Percentiles rank a stretch among this genome's conserved stretches.
Conservation (phyloP, 202 grass and related monocot genomes). For the Musa balbisiana region DNA sequence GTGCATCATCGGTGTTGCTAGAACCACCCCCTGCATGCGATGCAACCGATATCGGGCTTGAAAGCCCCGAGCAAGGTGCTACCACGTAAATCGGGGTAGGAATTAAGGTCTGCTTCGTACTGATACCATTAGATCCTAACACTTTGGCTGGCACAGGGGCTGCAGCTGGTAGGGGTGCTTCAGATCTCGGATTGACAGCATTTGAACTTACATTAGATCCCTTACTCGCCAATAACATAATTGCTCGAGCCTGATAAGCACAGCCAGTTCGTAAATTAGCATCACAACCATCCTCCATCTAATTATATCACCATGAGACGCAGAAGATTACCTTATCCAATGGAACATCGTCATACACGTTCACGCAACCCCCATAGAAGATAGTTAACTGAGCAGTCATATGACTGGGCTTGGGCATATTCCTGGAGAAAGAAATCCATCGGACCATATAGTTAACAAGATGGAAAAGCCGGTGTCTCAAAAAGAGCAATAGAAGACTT, state of each 20-base stretch:
- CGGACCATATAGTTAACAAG: constrained; percentile 14
- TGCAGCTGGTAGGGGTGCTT: constrained; percentile 18
- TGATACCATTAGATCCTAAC: constrained; percentile 27
- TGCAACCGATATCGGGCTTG: constrained; percentile 34
- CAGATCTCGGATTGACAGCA: constrained; percentile 24
- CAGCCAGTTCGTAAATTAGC: neutral
- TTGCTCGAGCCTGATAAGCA: constrained; percentile 58
- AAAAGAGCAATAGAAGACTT: neutral
- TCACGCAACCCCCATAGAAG: constrained; percentile 73
- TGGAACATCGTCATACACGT: constrained; percentile 66
- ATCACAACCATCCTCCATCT: neutral
- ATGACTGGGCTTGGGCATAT: constrained; percentile 25
- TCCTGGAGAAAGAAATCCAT: constrained; percentile 36
- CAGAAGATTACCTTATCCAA: constrained; percentile 46
- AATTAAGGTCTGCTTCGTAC: constrained; percentile 33
- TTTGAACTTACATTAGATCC: constrained; percentile 35
- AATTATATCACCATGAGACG: neutral
- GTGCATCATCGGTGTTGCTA: constrained; percentile 33
- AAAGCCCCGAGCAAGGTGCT: constrained; percentile 27
- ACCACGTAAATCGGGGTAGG: constrained; percentile 20
- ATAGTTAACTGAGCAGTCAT: constrained; percentile 57
- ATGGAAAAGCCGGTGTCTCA: neutral
- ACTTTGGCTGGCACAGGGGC: constrained; percentile 24
- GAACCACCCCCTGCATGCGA: constrained; percentile 48
- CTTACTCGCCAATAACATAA: constrained; percentile 80